These are phyloP conservation scores for Carex arenaria DNA, from an alignment of 202 grass and related monocot genomes.

Conservation along the genomic window DNA sequence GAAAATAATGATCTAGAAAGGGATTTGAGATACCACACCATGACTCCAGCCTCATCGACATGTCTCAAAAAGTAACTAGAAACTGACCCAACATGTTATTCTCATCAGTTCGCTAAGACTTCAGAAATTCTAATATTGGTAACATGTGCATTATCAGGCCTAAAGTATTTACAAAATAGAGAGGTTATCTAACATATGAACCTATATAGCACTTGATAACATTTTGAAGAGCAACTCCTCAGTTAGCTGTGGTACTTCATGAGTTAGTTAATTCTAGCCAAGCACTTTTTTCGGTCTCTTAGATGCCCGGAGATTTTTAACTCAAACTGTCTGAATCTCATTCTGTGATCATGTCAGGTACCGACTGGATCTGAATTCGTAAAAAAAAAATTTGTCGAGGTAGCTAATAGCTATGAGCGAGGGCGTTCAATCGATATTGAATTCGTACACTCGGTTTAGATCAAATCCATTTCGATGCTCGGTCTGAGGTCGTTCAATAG, in stretches of 20 bases:
- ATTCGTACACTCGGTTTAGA: no score
- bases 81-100: neutral
- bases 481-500: no score
- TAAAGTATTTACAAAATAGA: neutral
- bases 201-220: neutral
- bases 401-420: neutral
- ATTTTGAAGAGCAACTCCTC: neutral
- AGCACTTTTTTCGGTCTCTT: no score
- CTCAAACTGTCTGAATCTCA: no score
- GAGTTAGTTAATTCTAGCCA: no score
- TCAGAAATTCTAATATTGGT: neutral
- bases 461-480: no score
- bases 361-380: no score
- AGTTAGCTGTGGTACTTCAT: no score
- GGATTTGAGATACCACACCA: neutral
- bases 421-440: no score
- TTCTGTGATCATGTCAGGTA: no score
- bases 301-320: no score
- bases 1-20: neutral
- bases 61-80: neutral
- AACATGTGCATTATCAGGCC: neutral
- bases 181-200: neutral
- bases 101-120: neutral
- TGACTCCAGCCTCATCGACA: constrained; percentile 1
- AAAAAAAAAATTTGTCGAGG: neutral